These are phyloP conservation scores for Penicillium antarcticum DNA, from an alignment of 495 filamentous ascomycete species.

Conservation along the genomic window DNA sequence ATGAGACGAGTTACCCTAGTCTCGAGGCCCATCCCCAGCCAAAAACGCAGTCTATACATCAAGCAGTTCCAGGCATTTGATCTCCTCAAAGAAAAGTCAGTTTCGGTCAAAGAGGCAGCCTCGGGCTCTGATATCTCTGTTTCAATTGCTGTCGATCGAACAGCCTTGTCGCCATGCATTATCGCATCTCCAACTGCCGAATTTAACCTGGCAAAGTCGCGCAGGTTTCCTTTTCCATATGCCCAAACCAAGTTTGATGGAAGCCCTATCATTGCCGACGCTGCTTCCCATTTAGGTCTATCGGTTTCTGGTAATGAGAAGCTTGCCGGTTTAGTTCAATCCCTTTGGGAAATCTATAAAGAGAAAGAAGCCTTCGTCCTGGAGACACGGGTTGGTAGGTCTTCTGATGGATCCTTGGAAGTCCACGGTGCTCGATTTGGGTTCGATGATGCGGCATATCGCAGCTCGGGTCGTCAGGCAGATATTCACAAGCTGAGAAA, in stretches of 20 bases:
- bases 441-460: slow-evolving; percentile 79
- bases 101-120: slow-evolving; percentile 43
- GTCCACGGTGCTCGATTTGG: slow-evolving; percentile 55
- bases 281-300: slow-evolving; percentile 52
- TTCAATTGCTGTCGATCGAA: slow-evolving; percentile 64
- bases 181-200: slow-evolving; percentile 54
- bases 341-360: slow-evolving; percentile 59
- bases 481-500: slow-evolving; percentile 60
- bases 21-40: slow-evolving; percentile 14
- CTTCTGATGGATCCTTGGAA: slow-evolving; percentile 37
- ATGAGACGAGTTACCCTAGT: slow-evolving; percentile 28
- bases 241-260: slow-evolving; percentile 23
- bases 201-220: slow-evolving; percentile 32
- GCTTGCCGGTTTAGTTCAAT: slow-evolving; percentile 48
- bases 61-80: slow-evolving; percentile 54
- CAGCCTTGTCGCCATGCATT: slow-evolving; percentile 62
- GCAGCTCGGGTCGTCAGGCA: slow-evolving; percentile 59
- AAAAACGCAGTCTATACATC: slow-evolving; percentile 59
- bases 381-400: slow-evolving; percentile 43
- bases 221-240: slow-evolving; percentile 64
- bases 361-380: slow-evolving; percentile 66
- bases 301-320: slow-evolving; percentile 35
- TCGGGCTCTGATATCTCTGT: slow-evolving; percentile 46
- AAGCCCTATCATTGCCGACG: slow-evolving; percentile 33
- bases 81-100: slow-evolving; percentile 52